Conservation (phyloP, 306 rosid species). For the Medicago arabica region DNA sequence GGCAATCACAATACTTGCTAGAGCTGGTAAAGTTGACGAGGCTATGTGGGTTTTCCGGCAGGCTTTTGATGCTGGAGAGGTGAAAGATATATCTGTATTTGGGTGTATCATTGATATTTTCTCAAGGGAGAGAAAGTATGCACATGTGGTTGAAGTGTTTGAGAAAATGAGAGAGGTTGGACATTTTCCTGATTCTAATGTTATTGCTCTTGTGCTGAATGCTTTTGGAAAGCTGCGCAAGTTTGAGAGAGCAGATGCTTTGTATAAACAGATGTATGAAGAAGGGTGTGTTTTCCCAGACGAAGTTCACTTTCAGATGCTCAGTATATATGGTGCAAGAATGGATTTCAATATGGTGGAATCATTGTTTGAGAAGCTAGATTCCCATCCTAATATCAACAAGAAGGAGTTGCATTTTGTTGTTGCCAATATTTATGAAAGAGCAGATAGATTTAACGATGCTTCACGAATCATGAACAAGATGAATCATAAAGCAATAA, state of each 20-base stretch:
- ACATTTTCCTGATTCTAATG: constrained; percentile 83
- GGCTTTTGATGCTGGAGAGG: constrained; percentile 76
- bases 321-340: constrained; percentile 75
- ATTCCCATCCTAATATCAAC: constrained; percentile 80
- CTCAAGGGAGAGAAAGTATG: constrained; percentile 73
- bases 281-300: constrained; percentile 82
- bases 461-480: constrained; percentile 76
- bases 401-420: constrained; percentile 89
- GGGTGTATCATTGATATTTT: constrained; percentile 77
- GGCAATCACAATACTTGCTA: constrained; percentile 75
- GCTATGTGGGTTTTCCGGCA: constrained; percentile 96
- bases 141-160: constrained; percentile 76
- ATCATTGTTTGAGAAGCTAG: constrained; percentile 67
- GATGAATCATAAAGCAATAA: constrained; percentile 53
- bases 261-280: constrained; percentile 76
- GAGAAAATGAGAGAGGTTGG: constrained; percentile 85
- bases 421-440: constrained; percentile 77
- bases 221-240: constrained; percentile 85
- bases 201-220: constrained; percentile 82
- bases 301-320: constrained; percentile 93
- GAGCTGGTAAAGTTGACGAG: constrained; percentile 91
- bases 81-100: constrained; percentile 78
- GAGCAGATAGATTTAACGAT: constrained; percentile 75
- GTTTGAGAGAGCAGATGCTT: constrained; percentile 77
- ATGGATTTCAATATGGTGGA: constrained; percentile 69